A percentile compares a stretch with the other conserved stretches of the same genome.
phyloP scores from a whole-genome alignment of 805 yeast species.

The Starmerella etchellsii region DNA sequence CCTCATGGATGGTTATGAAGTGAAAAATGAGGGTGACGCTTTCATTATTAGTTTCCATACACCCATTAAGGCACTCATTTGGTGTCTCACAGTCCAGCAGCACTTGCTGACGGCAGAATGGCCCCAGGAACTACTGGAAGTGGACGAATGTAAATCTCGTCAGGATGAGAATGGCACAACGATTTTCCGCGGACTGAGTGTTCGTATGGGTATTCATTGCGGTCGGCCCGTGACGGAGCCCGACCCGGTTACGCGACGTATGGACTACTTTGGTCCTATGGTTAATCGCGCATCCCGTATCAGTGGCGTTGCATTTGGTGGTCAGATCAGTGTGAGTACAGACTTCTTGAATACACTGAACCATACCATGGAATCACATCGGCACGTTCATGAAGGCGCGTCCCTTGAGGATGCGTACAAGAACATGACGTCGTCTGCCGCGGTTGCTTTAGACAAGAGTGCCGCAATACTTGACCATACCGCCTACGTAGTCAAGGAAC shows the following conservation, averaged over 20 bases:
- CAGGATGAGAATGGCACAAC: constrained; percentile 46
- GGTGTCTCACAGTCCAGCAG: constrained; percentile 90
- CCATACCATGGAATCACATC: constrained; percentile 35
- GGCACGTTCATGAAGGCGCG: constrained; percentile 13
- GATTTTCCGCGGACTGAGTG: constrained; percentile 80
- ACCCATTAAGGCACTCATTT: constrained; percentile 73
- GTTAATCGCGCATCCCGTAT: constrained; percentile 91
- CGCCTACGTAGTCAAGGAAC: constrained; percentile 52
- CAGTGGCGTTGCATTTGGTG: constrained; percentile 92
- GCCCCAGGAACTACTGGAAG: constrained; percentile 83
- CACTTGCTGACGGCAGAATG: constrained; percentile 77
- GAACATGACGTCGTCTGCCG: constrained; percentile 9
- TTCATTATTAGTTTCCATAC: constrained; percentile 96
- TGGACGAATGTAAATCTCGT: constrained; percentile 72
- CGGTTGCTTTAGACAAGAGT: constrained; percentile 21
- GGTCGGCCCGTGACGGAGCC: constrained; percentile 93
- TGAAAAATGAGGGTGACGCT: constrained; percentile 98
- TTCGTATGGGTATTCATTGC: constrained; percentile 98
- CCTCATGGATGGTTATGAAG: constrained; percentile 94
- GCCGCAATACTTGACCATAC: constrained; percentile 38
- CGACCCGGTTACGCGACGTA: constrained; percentile 87
- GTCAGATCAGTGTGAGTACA: constrained; percentile 80
- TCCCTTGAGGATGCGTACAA: constrained; percentile 11
- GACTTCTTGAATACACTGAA: constrained; percentile 68
- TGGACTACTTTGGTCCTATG: constrained; percentile 99